Percentiles rank a stretch among this genome's conserved stretches.
Conservation (phyloP, 352 stramenopile species). For the Phytophthora europaea region DNA sequence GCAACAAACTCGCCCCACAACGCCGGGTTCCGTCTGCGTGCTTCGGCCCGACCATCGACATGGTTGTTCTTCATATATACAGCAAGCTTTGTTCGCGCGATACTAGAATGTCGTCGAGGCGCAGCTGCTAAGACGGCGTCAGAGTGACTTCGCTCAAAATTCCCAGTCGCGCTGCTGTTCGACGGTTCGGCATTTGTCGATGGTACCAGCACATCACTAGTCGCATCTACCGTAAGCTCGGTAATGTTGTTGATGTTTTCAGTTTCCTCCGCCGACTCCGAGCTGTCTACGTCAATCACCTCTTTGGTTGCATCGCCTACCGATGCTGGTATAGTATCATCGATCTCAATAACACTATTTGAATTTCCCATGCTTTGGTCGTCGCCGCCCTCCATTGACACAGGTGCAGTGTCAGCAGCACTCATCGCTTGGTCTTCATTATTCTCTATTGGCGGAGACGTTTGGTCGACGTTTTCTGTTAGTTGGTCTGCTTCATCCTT, state of each 20-base stretch:
- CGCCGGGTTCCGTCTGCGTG: slow-evolving; percentile 43
- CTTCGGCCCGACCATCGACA: slow-evolving; percentile 41
- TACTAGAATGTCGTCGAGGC: slow-evolving; percentile 8
- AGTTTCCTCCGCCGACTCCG: slow-evolving; percentile 7
- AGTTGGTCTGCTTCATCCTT: neutral
- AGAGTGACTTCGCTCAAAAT: slow-evolving; percentile 14
- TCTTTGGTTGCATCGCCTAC: slow-evolving; percentile 14
- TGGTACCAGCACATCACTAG: slow-evolving; percentile 1
- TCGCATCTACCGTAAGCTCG: neutral
- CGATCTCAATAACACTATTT: neutral
- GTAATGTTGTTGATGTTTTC: slow-evolving; percentile 6
- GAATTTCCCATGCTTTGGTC: neutral
- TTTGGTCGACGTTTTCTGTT: neutral
- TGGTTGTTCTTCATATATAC: slow-evolving; percentile 48
- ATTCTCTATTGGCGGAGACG: neutral
- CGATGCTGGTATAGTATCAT: neutral
- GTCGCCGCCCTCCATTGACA: neutral
- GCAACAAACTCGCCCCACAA: slow-evolving; percentile 57
- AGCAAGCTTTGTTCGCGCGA: slow-evolving; percentile 29
- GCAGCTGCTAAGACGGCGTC: slow-evolving; percentile 10
- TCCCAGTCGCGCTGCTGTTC: neutral
- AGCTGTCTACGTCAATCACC: slow-evolving; percentile 30
- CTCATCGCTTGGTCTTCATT: slow-evolving; percentile 8
- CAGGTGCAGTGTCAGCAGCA: neutral
- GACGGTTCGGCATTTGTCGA: neutral